Conservation (phyloP, 176 grass and related monocot genomes). For the Zizania latifolia region DNA sequence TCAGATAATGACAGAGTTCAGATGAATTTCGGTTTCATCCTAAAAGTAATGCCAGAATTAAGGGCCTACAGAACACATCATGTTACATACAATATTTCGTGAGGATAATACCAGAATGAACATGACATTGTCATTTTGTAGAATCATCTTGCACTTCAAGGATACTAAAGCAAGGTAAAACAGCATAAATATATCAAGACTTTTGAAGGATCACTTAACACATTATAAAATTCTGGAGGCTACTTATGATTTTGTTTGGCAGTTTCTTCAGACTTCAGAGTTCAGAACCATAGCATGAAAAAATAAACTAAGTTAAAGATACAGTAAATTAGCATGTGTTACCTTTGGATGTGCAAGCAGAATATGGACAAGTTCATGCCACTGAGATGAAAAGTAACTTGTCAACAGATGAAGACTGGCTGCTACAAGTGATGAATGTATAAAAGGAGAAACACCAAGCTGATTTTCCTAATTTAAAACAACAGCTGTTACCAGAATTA, state of each 20-base stretch:
- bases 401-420: conserved; percentile 78
- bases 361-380: conserved; percentile 93
- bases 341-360: conserved; percentile 96
- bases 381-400: conserved; percentile 75
- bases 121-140: not conserved
- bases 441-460: conserved; percentile 50
- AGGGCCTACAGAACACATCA: not conserved
- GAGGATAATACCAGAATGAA: not conserved
- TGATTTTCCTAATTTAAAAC: conserved; percentile 60
- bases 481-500: conserved; percentile 41
- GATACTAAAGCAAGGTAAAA: not conserved
- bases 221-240: not conserved
- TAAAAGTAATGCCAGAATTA: too few species aligned
- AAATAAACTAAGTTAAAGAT: not conserved
- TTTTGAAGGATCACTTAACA: not conserved
- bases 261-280: too few species aligned
- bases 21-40: not conserved
- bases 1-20: not conserved
- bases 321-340: not conserved
- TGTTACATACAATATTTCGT: not conserved
- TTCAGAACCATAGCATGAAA: too few species aligned
- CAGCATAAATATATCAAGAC: not conserved
- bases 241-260: not conserved
- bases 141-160: not conserved
- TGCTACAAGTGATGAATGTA: conserved; percentile 71